Evolutionary conservation across 1,139 yeast species (phyloP).

Genomic region (Lodderomyces jiufengensis): DNA sequence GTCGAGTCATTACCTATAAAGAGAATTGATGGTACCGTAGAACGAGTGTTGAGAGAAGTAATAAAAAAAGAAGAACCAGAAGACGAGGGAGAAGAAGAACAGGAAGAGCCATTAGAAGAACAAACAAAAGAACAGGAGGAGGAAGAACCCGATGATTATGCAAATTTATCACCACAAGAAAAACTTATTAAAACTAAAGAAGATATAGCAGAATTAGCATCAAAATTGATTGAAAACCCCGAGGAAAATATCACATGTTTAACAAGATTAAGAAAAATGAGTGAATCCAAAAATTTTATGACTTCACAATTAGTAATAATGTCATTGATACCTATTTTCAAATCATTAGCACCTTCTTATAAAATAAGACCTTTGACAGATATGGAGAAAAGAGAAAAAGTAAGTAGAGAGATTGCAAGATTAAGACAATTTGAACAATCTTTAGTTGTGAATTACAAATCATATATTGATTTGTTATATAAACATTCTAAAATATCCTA

Average conservation of each 20-base stretch:
- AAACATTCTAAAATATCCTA: constrained; percentile 37
- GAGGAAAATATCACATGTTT: constrained; percentile 74
- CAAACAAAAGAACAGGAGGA: constrained; percentile 23
- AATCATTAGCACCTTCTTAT: constrained; percentile 83
- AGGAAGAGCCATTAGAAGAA: constrained; percentile 17
- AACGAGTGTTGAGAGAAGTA: constrained; percentile 50
- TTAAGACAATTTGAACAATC: constrained; percentile 78
- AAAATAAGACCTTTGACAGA: constrained; percentile 81
- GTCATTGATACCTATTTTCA: constrained; percentile 81
- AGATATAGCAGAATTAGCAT: constrained; percentile 79
- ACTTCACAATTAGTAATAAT: constrained; percentile 72
- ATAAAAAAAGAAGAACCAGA: constrained; percentile 20
- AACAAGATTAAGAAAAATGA: constrained; percentile 68
- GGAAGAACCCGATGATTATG: constrained; percentile 43
- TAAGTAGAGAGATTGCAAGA: constrained; percentile 74
- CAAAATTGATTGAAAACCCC: constrained; percentile 79
- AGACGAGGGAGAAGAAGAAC: constrained; percentile 21
- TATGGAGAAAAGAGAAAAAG: constrained; percentile 75
- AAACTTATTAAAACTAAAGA: constrained; percentile 65
- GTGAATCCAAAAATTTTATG: constrained; percentile 61
- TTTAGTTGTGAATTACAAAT: constrained; percentile 64
- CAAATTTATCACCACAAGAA: constrained; percentile 54
- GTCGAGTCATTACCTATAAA: constrained; percentile 84
- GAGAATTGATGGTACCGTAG: constrained; percentile 62
- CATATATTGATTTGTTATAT: constrained; percentile 59